Percentiles rank a stretch among this genome's conserved stretches.
Conservation (phyloP, 208 protist genomes). For the Lotmaria passim region DNA sequence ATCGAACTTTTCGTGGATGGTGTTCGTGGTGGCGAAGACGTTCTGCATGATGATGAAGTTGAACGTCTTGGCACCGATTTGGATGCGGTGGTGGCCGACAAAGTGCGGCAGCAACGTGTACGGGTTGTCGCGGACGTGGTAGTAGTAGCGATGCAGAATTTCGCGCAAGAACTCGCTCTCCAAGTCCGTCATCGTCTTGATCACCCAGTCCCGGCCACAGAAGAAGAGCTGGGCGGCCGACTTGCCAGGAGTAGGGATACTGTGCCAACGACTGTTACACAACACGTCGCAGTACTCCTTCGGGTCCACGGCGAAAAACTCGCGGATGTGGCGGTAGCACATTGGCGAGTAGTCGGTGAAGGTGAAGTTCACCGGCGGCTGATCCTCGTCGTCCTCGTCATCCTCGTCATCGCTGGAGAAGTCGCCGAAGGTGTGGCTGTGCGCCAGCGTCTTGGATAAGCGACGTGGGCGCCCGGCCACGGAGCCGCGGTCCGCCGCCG, state of each 20-base stretch:
- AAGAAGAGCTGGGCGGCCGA: conserved; percentile 92
- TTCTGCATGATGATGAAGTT: conserved; percentile 95
- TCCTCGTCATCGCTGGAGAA: conserved; percentile 40
- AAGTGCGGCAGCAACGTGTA: conserved; percentile 92
- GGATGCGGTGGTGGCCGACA: conserved; percentile 87
- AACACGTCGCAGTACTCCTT: conserved; percentile 79
- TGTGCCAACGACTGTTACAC: conserved; percentile 80
- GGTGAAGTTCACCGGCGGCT: conserved; percentile 57
- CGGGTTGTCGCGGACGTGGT: conserved; percentile 89
- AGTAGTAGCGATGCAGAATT: conserved; percentile 92
- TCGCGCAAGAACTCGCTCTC: conserved; percentile 90
- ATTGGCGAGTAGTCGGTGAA: conserved; percentile 93
- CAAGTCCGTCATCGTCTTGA: conserved; percentile 93
- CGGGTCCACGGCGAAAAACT: conserved; percentile 84
- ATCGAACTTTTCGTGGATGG: conserved; percentile 94
- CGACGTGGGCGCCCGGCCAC: background rate
- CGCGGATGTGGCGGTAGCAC: conserved; percentile 90
- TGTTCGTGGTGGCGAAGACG: conserved; percentile 91
- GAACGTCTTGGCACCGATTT: conserved; percentile 65
- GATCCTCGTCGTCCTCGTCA: conserved; percentile 54
- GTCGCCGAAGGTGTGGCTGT: conserved; percentile 16
- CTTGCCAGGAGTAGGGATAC: conserved; percentile 90
- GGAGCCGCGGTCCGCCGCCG: background rate
- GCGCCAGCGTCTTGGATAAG: background rate
- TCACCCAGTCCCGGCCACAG: conserved; percentile 91